Evolutionary conservation across 345 rosid genomes (phyloP).

Genomic region (Euphorbia peplus): DNA sequence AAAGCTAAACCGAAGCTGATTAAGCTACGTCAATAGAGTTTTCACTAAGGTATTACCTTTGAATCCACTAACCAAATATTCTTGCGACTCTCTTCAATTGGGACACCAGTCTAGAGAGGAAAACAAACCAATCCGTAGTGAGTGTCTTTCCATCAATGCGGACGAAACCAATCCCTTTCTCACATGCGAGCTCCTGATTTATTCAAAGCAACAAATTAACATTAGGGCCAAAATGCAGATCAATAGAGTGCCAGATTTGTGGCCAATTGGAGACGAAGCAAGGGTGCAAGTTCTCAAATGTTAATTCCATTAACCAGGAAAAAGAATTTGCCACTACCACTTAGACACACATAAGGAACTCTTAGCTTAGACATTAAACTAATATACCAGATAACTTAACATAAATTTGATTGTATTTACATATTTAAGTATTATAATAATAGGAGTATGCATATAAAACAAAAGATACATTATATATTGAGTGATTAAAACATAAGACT

Average conservation of each 20-base stretch:
- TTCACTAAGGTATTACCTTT: constrained; percentile 42
- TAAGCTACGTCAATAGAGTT: neutral
- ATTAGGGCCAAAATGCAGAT: neutral
- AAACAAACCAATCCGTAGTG: constrained; percentile 44
- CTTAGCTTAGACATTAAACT: neutral
- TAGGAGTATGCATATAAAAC: neutral
- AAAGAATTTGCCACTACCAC: neutral
- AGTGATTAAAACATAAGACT: too few relatives aligned
- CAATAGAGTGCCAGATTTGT: neutral
- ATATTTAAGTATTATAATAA: too few relatives aligned
- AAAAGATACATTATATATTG: neutral
- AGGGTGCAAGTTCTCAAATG: neutral
- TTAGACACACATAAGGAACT: too few relatives aligned
- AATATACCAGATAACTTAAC: neutral
- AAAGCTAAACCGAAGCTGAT: neutral
- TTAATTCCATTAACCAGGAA: neutral
- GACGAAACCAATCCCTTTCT: constrained; percentile 74
- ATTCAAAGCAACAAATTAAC: constrained; percentile 16
- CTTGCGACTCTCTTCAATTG: constrained; percentile 76
- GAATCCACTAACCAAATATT: constrained; percentile 96
- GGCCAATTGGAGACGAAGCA: neutral
- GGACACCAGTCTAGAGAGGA: constrained; percentile 40
- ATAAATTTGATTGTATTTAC: neutral
- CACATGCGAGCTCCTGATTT: constrained; percentile 72
- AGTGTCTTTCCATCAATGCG: constrained; percentile 95